Evolutionary conservation across 2,329 filamentous ascomycete genomes (phyloP).

Genomic region (Aureobasidium leucospermi): DNA sequence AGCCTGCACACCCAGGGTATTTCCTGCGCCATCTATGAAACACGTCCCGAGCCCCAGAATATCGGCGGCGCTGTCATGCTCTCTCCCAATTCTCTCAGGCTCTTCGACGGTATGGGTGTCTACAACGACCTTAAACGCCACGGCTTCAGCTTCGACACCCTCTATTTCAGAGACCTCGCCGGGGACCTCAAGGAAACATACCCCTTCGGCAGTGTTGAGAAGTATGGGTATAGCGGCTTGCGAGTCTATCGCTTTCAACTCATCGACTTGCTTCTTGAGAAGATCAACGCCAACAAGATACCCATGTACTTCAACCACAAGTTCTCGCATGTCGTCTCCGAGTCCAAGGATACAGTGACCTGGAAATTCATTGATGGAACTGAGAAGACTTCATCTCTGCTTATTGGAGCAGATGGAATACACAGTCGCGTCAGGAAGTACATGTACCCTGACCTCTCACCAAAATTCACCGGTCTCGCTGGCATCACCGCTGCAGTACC

Average conservation of each 20-base stretch:
- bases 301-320: constrained; percentile 42
- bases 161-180: constrained; percentile 39
- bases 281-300: constrained; percentile 36
- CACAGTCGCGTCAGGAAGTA: constrained; percentile 28
- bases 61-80: constrained; percentile 48
- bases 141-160: constrained; percentile 45
- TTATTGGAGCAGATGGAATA: constrained; percentile 23
- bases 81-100: constrained; percentile 50
- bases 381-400: constrained; percentile 15
- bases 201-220: constrained; percentile 26
- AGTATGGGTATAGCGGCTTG: constrained; percentile 47
- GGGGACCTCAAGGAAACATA: constrained; percentile 20
- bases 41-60: constrained; percentile 15
- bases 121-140: constrained; percentile 39
- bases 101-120: constrained; percentile 45
- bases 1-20: constrained; percentile 46
- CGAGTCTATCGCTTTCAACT: constrained; percentile 49
- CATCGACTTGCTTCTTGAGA: constrained; percentile 41
- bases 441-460: constrained; percentile 18
- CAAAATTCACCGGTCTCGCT: constrained; percentile 21
- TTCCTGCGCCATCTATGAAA: constrained; percentile 45
- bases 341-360: constrained; percentile 26
- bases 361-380: constrained; percentile 17
- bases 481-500: constrained; percentile 20
- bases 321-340: constrained; percentile 34